Evolutionary conservation across 2,329 filamentous ascomycete species (phyloP), one percentile per base, ranked within the genome.

Genomic region (Pezicula neosporulosa): DNA sequence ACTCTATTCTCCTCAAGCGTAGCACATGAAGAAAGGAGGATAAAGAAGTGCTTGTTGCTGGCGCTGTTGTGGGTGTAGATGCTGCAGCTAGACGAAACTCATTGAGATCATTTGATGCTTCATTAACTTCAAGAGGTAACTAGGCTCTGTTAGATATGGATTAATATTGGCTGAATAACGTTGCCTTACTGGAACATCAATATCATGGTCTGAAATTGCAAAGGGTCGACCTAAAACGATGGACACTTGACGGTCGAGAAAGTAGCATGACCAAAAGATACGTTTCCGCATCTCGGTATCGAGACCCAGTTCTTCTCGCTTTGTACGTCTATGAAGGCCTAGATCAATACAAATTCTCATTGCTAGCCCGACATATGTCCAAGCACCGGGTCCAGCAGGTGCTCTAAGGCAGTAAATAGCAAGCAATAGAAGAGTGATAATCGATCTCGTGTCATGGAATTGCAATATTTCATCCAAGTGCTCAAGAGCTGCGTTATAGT

Each of bases 401-500:
- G 46, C 46, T 28, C 46, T 48, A 4, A 48, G 36, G 27, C 46
- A 37, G 13, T 38, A 38, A 38, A 38, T 38, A 15, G 36, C 36
- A 39, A 49, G 47, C 10, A 44, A 18, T 4, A 49, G 37, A 1
- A 49, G 28, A 8, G 38, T 33, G 9, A 49, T 38, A 12, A 49
- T 38, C 6, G 47, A 49, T 33, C 47, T 42, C 13, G 47, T 49
- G 44, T 49, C 47, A 19, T 49, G 47, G 33, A 27, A 49, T 42
- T 27, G 18, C 16, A 49, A 36, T 12, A 49, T 44, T 28, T 49
- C 47, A n/a, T 49, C 37, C 38, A 43, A 49, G 33, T 49, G 35
- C 24, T 49, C 33, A 12, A 49, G 27, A 30, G 41, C 38, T 35
- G 42, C 38, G 7, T 36, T 38, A 19, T 49, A 38, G 35, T 49